Evolutionary conservation across 2,329 filamentous ascomycete genomes (phyloP).

Genomic region (Claviceps maximensis): DNA sequence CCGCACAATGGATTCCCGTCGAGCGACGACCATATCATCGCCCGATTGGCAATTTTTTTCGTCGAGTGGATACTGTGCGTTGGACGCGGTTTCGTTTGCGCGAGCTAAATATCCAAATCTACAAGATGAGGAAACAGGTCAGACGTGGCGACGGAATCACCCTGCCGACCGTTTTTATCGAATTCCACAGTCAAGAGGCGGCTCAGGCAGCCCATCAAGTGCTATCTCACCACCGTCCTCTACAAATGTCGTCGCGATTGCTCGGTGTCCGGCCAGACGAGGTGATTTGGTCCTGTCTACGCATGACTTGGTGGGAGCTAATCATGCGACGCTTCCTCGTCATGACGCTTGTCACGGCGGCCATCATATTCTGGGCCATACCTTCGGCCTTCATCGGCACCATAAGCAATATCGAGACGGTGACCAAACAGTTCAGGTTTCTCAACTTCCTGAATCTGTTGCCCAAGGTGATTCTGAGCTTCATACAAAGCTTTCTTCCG

Average conservation of each 20-base stretch:
- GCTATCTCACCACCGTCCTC: conserved; percentile 70
- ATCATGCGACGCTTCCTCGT: conserved; percentile 59
- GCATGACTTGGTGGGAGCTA: conserved; percentile 76
- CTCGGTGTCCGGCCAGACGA: conserved; percentile 73
- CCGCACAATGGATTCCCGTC: conserved; percentile 59
- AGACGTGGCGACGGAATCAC: conserved; percentile 56
- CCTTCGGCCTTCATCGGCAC: conserved; percentile 67
- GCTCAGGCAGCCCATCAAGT: conserved; percentile 82
- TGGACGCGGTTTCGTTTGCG: conserved; percentile 54
- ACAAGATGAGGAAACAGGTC: conserved; percentile 60
- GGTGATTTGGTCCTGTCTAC: conserved; percentile 76
- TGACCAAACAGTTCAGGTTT: conserved; percentile 55
- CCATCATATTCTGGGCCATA: conserved; percentile 79
- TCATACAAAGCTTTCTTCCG: conserved; percentile 76
- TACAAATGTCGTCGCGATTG: conserved; percentile 77
- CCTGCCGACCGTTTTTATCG: conserved; percentile 74
- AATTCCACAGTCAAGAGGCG: conserved; percentile 70
- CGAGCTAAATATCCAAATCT: conserved; percentile 26
- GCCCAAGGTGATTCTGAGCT: conserved; percentile 59
- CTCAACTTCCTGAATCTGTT: conserved; percentile 59
- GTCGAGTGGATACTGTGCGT: conserved; percentile 89
- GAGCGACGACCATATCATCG: conserved; percentile 66
- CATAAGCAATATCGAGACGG: conserved; percentile 69
- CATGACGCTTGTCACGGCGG: conserved; percentile 55
- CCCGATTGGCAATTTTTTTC: conserved; percentile 55